Percentiles rank a stretch among this genome's conserved stretches.
These are phyloP conservation scores for Cymbidium sinense DNA, from an alignment of 106 monocot genomes.

Conservation along the genomic window DNA sequence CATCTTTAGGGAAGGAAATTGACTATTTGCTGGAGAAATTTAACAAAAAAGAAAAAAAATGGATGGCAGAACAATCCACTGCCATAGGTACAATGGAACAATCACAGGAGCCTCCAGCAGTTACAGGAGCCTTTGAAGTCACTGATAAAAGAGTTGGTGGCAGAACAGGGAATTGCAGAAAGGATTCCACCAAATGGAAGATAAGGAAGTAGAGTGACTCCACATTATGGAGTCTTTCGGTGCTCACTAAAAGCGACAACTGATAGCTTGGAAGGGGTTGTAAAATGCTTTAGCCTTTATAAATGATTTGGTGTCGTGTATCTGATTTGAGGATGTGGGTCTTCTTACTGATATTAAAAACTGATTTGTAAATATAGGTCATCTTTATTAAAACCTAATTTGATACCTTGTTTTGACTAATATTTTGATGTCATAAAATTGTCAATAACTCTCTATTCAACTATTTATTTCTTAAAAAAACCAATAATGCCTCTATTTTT, in stretches of 20 bases:
- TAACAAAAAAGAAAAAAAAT: neutral
- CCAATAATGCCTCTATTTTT: neutral
- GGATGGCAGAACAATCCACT: neutral
- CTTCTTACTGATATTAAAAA: neutral
- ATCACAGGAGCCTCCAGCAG: neutral
- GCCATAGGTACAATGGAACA: neutral
- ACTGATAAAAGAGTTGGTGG: neutral
- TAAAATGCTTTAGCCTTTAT: neutral
- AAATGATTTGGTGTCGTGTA: neutral
- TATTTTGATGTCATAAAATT: neutral
- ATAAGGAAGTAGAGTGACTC: neutral
- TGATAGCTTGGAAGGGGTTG: constrained; percentile 1
- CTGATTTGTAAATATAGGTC: no score
- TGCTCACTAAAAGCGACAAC: neutral
- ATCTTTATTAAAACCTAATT: neutral
- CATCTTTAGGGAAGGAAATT: neutral
- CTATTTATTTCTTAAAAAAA: neutral
- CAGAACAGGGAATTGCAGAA: neutral
- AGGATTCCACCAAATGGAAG: neutral
- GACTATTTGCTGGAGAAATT: neutral
- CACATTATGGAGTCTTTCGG: neutral
- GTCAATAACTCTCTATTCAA: neutral
- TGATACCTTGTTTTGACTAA: neutral
- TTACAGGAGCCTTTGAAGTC: neutral
- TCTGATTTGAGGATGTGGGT: no score